phyloP scores from a whole-genome alignment of 257 asterid species.

The Cinchona pubescens region DNA sequence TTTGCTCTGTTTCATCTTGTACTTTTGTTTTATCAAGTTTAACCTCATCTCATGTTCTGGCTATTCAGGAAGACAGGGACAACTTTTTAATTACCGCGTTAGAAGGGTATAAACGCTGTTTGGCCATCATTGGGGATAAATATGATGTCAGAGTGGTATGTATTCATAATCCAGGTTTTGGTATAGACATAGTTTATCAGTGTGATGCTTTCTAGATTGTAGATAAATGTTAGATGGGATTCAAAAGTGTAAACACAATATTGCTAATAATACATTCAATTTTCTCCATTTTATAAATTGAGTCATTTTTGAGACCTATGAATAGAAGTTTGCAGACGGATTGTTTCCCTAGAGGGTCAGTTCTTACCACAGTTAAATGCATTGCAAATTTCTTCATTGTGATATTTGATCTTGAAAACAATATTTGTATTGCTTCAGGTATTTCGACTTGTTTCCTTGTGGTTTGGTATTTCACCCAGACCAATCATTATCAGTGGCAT shows the following conservation, averaged over 20 bases:
- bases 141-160: conserved; percentile 94
- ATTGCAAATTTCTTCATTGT: background rate
- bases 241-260: background rate
- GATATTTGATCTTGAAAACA: background rate
- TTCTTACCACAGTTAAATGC: background rate
- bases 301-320: background rate
- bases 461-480: conserved; percentile 82
- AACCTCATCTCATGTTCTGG: conserved; percentile 1
- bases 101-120: conserved; percentile 81
- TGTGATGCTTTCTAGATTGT: conserved; percentile 1
- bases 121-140: conserved; percentile 87
- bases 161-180: conserved; percentile 19
- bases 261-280: background rate
- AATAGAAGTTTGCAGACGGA: background rate
- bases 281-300: background rate
- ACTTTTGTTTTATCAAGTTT: background rate
- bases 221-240: too few species aligned
- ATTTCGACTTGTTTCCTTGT: conserved; percentile 90
- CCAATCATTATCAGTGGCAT: conserved; percentile 69
- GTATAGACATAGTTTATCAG: background rate
- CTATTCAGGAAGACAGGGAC: conserved; percentile 85
- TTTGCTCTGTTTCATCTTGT: background rate
- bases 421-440: conserved; percentile 48
- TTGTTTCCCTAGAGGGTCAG: background rate
- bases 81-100: conserved; percentile 73